Conservation (phyloP, 176 grass and related monocot species). For the Cenchrus purpureus region DNA sequence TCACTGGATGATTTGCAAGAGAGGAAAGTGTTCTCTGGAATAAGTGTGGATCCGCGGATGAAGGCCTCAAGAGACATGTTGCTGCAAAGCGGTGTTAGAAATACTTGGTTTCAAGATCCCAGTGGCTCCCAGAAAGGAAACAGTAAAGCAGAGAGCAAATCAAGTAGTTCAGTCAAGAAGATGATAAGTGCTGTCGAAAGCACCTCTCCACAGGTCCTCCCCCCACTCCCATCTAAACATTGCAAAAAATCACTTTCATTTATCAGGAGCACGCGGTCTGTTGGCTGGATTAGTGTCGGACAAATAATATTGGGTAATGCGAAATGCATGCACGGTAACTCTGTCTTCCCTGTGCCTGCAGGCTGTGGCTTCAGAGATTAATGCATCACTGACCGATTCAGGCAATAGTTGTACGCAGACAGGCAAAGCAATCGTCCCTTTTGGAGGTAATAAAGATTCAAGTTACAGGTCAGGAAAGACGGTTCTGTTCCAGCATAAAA, state of each 20-base stretch:
- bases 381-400: neutral
- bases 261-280: neutral
- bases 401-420: neutral
- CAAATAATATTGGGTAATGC: neutral
- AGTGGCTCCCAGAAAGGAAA: constrained; percentile 32
- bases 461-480: constrained; percentile 2
- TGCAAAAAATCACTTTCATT: neutral
- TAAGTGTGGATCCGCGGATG: neutral
- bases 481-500: neutral
- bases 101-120: neutral
- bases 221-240: neutral
- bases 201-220: constrained; percentile 35
- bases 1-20: constrained; percentile 37
- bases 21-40: neutral
- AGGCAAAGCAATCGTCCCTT: neutral
- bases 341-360: neutral
- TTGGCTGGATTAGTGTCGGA: neutral
- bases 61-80: neutral
- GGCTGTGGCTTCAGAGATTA: neutral
- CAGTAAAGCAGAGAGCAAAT: neutral
- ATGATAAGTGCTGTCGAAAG: constrained; percentile 43
- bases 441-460: constrained; percentile 16
- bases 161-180: constrained; percentile 48
- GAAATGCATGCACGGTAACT: neutral
- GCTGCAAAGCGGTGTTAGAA: neutral